phyloP scores from a whole-genome alignment of 176 grass and related monocot genomes.

The Cocos nucifera region DNA sequence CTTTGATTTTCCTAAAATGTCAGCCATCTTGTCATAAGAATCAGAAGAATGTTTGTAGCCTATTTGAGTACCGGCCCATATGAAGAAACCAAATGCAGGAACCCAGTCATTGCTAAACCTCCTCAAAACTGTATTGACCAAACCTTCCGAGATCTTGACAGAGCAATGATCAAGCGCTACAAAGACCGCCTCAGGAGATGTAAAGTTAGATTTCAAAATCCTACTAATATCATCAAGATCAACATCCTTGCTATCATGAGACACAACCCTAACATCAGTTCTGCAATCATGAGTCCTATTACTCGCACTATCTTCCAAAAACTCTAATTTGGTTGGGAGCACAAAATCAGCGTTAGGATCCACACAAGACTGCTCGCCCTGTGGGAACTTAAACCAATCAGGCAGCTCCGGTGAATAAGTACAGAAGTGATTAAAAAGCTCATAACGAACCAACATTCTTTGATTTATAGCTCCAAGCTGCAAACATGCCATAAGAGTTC shows the following conservation, averaged over 20 bases:
- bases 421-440: constrained; percentile 26
- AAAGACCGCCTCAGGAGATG: constrained; percentile 54
- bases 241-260: constrained; percentile 27
- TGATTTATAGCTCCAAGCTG: constrained; percentile 1
- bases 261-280: background rate
- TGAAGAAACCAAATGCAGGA: constrained; percentile 64
- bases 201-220: constrained; percentile 33
- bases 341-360: constrained; percentile 41
- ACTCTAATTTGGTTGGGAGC: constrained; percentile 28
- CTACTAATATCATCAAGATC: constrained; percentile 43
- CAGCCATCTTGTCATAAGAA: constrained; percentile 55
- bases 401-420: constrained; percentile 32
- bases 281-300: background rate
- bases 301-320: constrained; percentile 12
- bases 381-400: constrained; percentile 60
- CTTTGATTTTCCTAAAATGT: constrained; percentile 67
- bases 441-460: background rate
- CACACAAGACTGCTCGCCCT: constrained; percentile 13
- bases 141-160: constrained; percentile 30
- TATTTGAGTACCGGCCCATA: constrained; percentile 49
- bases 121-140: constrained; percentile 44
- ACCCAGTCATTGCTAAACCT: constrained; percentile 78
- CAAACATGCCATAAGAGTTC: background rate
- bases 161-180: constrained; percentile 45
- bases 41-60: constrained; percentile 35